Evolutionary conservation across 441 rosid genomes (phyloP).

Genomic region (Viola pubescens): DNA sequence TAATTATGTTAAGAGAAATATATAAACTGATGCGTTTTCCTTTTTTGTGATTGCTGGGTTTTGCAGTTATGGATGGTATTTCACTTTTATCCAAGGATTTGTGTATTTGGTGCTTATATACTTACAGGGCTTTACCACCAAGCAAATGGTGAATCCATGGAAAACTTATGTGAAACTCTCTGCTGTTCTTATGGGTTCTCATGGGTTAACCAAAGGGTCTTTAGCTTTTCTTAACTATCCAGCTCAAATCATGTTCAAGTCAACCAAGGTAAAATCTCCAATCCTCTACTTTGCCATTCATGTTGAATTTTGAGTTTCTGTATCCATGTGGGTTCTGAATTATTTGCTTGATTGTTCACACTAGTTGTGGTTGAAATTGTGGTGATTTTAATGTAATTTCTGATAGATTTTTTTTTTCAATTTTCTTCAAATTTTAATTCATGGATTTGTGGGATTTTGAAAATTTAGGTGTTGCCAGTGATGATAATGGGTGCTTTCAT

Average conservation of each 20-base stretch:
- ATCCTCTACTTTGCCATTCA: neutral
- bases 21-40: neutral
- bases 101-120: slow-evolving; percentile 60
- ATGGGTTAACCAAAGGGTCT: slow-evolving; percentile 81
- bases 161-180: slow-evolving; percentile 67
- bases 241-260: slow-evolving; percentile 86
- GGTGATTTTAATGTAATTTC: neutral
- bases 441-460: slow-evolving; percentile 2
- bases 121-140: slow-evolving; percentile 64
- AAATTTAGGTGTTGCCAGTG: slow-evolving; percentile 59
- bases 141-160: slow-evolving; percentile 86
- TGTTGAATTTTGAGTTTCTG: neutral
- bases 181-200: slow-evolving; percentile 80
- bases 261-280: slow-evolving; percentile 55
- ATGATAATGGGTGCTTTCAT: slow-evolving; percentile 85
- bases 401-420: neutral
- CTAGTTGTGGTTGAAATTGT: neutral
- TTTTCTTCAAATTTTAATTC: neutral
- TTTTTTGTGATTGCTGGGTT: slow-evolving; percentile 1
- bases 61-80: slow-evolving; percentile 83
- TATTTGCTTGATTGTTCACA: neutral
- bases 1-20: neutral
- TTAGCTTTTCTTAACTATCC: slow-evolving; percentile 84
- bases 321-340: neutral
- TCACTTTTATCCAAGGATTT: slow-evolving; percentile 80